Evolutionary conservation across 805 yeast species (phyloP).

Genomic region (Scheffersomyces amazonensis): DNA sequence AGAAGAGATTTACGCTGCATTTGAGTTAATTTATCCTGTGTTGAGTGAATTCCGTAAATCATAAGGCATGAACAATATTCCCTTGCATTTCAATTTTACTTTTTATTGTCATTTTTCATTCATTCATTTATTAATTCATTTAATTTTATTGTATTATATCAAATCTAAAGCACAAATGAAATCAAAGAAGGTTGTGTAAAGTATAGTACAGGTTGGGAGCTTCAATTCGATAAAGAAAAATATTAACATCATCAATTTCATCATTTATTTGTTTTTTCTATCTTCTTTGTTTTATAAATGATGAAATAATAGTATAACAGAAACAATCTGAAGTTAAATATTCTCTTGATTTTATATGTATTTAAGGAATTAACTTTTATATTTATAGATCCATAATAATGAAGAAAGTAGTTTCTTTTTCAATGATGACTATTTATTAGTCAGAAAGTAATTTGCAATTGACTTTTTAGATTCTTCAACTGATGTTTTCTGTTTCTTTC

Average conservation of each 20-base stretch:
- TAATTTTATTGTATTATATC: background rate
- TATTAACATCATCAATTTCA: background rate
- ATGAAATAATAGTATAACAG: no score
- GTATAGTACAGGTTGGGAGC: slow-evolving; percentile 2
- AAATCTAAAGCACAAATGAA: background rate
- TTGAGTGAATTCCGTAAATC: slow-evolving; percentile 94
- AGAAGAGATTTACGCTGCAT: slow-evolving; percentile 97
- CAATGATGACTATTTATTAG: no score
- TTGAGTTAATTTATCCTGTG: slow-evolving; percentile 97
- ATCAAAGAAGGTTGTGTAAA: slow-evolving; percentile 6
- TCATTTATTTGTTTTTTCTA: background rate
- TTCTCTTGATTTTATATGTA: no score
- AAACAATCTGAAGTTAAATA: no score
- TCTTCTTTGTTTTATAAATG: background rate
- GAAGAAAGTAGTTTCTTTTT: no score
- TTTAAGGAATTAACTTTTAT: no score
- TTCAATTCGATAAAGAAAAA: background rate
- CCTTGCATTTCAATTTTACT: background rate
- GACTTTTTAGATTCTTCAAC: slow-evolving; percentile 16
- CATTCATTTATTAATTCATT: background rate
- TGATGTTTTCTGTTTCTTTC: slow-evolving; percentile 13
- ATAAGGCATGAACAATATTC: slow-evolving; percentile 15
- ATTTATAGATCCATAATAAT: no score
- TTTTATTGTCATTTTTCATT: background rate
- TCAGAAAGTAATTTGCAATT: slow-evolving; percentile 23